These are phyloP conservation scores for Ogataea paradorogensis DNA, from an alignment of 805 yeast genomes.

Conservation along the genomic window DNA sequence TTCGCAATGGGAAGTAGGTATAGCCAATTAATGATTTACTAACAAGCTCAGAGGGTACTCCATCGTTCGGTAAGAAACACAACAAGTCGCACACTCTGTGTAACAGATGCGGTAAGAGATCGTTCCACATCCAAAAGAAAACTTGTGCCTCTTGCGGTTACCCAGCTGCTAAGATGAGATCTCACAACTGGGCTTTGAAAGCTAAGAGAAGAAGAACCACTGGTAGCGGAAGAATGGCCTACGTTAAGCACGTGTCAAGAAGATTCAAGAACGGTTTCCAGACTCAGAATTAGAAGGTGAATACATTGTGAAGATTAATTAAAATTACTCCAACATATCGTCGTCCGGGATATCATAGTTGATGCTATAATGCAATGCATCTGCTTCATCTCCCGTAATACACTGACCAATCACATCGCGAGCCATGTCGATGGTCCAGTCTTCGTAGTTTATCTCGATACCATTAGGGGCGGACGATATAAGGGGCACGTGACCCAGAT, in stretches of 20 bases:
- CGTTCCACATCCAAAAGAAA: conserved; percentile 99
- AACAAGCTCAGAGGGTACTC: conserved; percentile 87
- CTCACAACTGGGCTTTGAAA: conserved; percentile 98
- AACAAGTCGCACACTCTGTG: conserved; percentile 99
- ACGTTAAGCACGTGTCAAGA: conserved; percentile 96
- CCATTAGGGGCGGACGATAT: conserved; percentile 47
- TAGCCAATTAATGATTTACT: conserved; percentile 15
- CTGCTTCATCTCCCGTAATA: conserved; percentile 76
- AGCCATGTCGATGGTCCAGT: conserved; percentile 63
- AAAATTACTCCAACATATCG: conserved; percentile 18
- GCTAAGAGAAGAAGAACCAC: conserved; percentile 99
- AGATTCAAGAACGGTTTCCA: conserved; percentile 99
- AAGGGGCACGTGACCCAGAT: conserved; percentile 17
- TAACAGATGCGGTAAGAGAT: conserved; percentile 98
- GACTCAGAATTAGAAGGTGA: conserved; percentile 40
- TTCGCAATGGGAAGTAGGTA: conserved; percentile 76
- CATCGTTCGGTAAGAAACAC: conserved; percentile 99
- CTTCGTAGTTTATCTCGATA: conserved; percentile 58
- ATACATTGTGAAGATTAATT: conserved; percentile 15
- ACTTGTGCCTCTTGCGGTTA: conserved; percentile 98
- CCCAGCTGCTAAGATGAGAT: conserved; percentile 99
- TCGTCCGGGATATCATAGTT: conserved; percentile 36
- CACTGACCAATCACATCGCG: conserved; percentile 66
- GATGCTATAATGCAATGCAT: conserved; percentile 67
- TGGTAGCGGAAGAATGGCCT: conserved; percentile 99